phyloP scores from a whole-genome alignment of 2,329 filamentous ascomycete genomes.

The Myriosclerotinia duriaeana region DNA sequence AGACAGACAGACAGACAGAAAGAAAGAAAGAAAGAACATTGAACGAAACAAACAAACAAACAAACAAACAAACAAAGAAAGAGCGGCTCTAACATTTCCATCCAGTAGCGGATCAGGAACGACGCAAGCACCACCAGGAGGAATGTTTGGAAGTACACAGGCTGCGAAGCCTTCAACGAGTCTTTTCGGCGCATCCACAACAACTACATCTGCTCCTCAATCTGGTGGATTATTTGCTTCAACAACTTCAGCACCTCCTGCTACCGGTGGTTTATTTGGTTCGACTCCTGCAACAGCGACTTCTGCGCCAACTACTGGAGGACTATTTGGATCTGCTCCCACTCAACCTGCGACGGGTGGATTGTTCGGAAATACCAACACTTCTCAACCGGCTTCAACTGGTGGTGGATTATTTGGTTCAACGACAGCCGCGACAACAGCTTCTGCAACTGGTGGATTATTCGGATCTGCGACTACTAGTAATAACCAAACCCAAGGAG shows the following conservation, averaged over 20 bases:
- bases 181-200: constrained; percentile 39
- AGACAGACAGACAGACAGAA: neutral
- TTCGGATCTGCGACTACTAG: constrained; percentile 35
- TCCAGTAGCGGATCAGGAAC: constrained; percentile 36
- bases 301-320: constrained; percentile 28
- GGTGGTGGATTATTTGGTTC: constrained; percentile 40
- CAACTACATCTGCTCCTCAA: constrained; percentile 30
- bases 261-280: constrained; percentile 39
- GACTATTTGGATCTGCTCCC: constrained; percentile 30
- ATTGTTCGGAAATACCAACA: constrained; percentile 38
- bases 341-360: constrained; percentile 32
- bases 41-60: neutral
- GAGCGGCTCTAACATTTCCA: constrained; percentile 29
- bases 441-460: constrained; percentile 35
- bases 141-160: constrained; percentile 39
- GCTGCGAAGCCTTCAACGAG: constrained; percentile 35
- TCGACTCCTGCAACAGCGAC: constrained; percentile 25
- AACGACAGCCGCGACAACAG: constrained; percentile 25
- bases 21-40: constrained; percentile 16
- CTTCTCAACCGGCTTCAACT: constrained; percentile 28
- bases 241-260: constrained; percentile 26
- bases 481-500: constrained; percentile 25
- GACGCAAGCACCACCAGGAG: constrained; percentile 35
- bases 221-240: constrained; percentile 35
- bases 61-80: constrained; percentile 1